Conservation (phyloP, 164 flowering plant species). For the Umbilicus rupestris region DNA sequence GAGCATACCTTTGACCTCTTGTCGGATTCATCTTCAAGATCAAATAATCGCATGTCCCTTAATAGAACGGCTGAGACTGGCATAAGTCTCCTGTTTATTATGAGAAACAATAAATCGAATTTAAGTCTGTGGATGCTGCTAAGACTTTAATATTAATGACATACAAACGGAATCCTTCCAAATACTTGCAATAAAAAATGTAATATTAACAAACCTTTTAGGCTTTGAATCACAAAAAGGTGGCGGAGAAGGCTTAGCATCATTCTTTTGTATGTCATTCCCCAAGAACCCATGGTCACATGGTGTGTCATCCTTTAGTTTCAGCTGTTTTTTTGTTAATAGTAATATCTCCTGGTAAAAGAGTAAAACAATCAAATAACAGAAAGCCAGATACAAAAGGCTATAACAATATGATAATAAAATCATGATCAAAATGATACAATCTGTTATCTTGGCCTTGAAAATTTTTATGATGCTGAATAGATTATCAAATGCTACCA, state of each 20-base stretch:
- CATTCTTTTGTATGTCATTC: not conserved
- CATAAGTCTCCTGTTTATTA: conserved; percentile 6
- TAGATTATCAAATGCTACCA: not conserved
- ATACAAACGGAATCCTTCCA: not conserved
- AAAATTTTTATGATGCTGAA: not conserved
- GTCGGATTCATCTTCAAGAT: conserved; percentile 3
- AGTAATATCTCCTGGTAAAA: not conserved
- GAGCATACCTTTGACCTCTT: not conserved
- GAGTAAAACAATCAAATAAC: not conserved
- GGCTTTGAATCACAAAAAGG: not conserved
- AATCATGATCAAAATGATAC: not conserved
- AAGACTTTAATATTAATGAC: not conserved
- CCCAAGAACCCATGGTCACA: not conserved
- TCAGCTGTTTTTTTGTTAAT: not conserved
- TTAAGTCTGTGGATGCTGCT: not conserved
- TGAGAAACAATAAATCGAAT: not conserved
- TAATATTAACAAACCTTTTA: conserved; percentile 6
- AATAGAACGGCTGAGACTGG: not conserved
- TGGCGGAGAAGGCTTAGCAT: not conserved
- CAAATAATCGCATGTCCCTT: not conserved
- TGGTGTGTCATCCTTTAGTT: not conserved
- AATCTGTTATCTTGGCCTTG: not conserved
- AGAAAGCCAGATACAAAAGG: not conserved
- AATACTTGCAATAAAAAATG: not conserved
- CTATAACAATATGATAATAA: not conserved